These are phyloP conservation scores for Ophiostoma sp. DNA, from an alignment of 2,329 filamentous ascomycete genomes.

Conservation along the genomic window DNA sequence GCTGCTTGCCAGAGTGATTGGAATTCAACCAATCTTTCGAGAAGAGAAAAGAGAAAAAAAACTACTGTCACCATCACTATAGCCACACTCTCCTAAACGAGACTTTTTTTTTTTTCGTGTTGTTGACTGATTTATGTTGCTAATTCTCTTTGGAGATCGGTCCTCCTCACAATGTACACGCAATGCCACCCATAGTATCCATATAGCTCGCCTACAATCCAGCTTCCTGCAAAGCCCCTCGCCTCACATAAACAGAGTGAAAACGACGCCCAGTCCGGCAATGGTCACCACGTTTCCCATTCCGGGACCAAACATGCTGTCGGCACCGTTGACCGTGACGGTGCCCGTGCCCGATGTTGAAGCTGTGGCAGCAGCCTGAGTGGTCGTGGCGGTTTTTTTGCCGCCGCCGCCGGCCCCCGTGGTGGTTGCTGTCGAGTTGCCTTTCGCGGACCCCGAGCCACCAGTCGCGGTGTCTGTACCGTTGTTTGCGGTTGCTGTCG, in stretches of 20 bases:
- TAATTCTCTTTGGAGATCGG: background rate
- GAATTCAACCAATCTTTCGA: too few species aligned
- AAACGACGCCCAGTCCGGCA: slow-evolving; percentile 25
- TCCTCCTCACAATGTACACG: background rate
- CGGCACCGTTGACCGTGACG: slow-evolving; percentile 19
- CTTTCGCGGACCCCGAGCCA: slow-evolving; percentile 16
- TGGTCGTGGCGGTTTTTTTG: slow-evolving; percentile 17
- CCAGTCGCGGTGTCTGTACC: background rate
- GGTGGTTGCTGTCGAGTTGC: slow-evolving; percentile 19
- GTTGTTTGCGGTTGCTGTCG: slow-evolving; percentile 1
- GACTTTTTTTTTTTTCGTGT: too few species aligned
- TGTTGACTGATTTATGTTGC: background rate
- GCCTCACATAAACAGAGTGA: slow-evolving; percentile 25
- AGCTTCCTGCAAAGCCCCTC: background rate
- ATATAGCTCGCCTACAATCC: background rate
- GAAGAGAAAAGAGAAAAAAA: too few species aligned
- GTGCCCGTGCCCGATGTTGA: slow-evolving; percentile 5
- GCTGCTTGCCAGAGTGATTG: too few species aligned
- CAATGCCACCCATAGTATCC: background rate
- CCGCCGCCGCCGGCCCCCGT: slow-evolving; percentile 1
- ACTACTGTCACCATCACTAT: too few species aligned
- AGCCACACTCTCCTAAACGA: too few species aligned
- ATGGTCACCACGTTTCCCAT: slow-evolving; percentile 23
- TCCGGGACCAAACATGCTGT: slow-evolving; percentile 19
- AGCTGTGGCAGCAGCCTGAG: slow-evolving; percentile 12